Conservation (phyloP, 2,329 filamentous ascomycete species). For the Setomelanomma holmii region DNA sequence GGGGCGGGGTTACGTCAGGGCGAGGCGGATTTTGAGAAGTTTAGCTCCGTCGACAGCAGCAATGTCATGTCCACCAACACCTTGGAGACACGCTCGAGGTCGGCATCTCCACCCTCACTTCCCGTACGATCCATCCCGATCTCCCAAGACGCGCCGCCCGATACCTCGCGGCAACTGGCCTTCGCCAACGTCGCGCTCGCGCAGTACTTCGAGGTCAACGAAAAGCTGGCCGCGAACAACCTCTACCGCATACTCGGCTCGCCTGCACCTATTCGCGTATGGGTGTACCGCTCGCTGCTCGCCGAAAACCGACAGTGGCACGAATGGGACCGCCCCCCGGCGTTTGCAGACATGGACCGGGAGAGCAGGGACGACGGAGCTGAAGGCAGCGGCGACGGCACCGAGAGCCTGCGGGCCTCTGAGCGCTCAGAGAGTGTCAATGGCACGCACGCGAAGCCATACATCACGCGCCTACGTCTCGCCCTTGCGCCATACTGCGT, state of each 20-base stretch:
- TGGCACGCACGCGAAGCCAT: slow-evolving; percentile 32
- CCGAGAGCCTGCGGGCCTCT: slow-evolving; percentile 20
- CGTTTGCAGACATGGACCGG: neutral
- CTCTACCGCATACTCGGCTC: slow-evolving; percentile 32
- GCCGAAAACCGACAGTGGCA: slow-evolving; percentile 30
- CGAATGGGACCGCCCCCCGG: slow-evolving; percentile 21
- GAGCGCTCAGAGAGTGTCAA: slow-evolving; percentile 19
- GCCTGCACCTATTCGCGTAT: slow-evolving; percentile 34
- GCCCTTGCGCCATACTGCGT: slow-evolving; percentile 59
- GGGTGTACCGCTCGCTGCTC: slow-evolving; percentile 34
- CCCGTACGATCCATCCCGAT: no score
- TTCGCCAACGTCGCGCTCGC: slow-evolving; percentile 31
- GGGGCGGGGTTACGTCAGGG: no score
- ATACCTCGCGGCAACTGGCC: slow-evolving; percentile 17
- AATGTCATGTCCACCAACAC: no score
- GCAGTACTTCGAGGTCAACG: slow-evolving; percentile 30
- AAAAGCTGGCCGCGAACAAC: slow-evolving; percentile 34
- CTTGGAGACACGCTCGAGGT: no score
- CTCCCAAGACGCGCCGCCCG: no score
- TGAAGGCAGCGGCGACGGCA: slow-evolving; percentile 15
- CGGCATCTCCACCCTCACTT: no score
- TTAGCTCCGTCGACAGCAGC: no score
- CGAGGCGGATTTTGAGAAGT: no score
- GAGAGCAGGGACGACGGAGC: slow-evolving; percentile 5
- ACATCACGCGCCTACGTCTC: slow-evolving; percentile 55